A percentile compares a stretch with the other conserved stretches of the same genome.
phyloP scores from a whole-genome alignment of 768 basidiomycete species.

The Psilocybe azurescens region DNA sequence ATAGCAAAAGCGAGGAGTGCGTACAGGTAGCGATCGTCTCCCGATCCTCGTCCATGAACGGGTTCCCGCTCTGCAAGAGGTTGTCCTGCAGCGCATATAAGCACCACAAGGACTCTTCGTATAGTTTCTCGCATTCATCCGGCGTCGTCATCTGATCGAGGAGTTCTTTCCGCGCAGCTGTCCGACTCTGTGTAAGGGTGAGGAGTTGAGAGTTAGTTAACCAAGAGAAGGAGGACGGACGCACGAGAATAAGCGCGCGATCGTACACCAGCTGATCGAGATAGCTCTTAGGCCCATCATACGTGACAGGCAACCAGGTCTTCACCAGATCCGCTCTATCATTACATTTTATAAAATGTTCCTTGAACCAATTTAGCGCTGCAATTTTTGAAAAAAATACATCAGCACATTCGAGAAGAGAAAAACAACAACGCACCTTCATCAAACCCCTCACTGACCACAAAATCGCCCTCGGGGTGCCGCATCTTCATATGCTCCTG shows the following conservation, averaged over 20 bases:
- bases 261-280: conserved; percentile 94
- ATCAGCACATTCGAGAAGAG: neutral
- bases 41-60: conserved; percentile 84
- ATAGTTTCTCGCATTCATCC: conserved; percentile 89
- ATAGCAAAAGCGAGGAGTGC: conserved; percentile 24
- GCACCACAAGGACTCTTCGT: conserved; percentile 95
- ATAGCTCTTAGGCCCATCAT: conserved; percentile 82
- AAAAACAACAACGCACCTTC: conserved; percentile 64
- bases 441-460: conserved; percentile 80
- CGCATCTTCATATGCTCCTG: conserved; percentile 86
- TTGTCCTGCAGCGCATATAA: conserved; percentile 93
- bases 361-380: conserved; percentile 89
- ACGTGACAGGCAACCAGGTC: conserved; percentile 85
- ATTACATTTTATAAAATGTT: conserved; percentile 92
- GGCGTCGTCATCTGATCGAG: conserved; percentile 77
- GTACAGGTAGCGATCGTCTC: conserved; percentile 78
- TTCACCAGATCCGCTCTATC: conserved; percentile 89
- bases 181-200: conserved; percentile 70
- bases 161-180: conserved; percentile 90
- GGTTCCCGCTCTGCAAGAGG: conserved; percentile 78
- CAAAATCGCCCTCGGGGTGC: conserved; percentile 75
- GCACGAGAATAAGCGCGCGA: conserved; percentile 82
- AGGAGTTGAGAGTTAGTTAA: neutral
- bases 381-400: neutral
- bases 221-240: conserved; percentile 32